Evolutionary conservation across 257 asterid species (phyloP).

Genomic region (Solanum sejunctum): DNA sequence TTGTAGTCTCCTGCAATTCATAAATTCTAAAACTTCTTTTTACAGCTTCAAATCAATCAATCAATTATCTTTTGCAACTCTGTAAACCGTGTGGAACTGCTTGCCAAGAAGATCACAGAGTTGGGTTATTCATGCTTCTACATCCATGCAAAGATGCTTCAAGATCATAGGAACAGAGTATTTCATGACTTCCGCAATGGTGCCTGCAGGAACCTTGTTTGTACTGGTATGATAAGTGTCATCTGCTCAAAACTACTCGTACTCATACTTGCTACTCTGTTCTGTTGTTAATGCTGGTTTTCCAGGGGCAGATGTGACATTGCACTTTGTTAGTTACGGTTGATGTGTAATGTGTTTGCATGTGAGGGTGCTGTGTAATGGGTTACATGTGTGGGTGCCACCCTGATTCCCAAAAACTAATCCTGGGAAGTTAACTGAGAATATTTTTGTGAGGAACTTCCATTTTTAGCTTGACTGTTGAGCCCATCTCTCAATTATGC

Average conservation of each 20-base stretch:
- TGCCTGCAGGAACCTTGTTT: slow-evolving; percentile 92
- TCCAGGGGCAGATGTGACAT: not conserved
- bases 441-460: not conserved
- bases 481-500: not conserved
- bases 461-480: not conserved
- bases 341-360: not conserved
- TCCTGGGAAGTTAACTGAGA: not conserved
- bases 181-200: slow-evolving; percentile 94
- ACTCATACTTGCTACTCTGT: not conserved
- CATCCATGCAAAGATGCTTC: slow-evolving; percentile 97
- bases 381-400: not conserved
- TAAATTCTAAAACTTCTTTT: not conserved
- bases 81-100: slow-evolving; percentile 88
- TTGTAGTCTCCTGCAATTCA: not conserved
- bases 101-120: slow-evolving; percentile 91
- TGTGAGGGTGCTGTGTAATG: not conserved
- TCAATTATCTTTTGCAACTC: slow-evolving; percentile 91
- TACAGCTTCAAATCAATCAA: slow-evolving; percentile 94
- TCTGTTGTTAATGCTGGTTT: not conserved
- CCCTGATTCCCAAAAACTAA: not conserved
- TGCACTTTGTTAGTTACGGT: not conserved
- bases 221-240: slow-evolving; percentile 49
- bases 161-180: slow-evolving; percentile 88
- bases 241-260: not conserved
- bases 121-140: slow-evolving; percentile 93